A percentile compares a stretch with the other conserved stretches of the same genome.
Evolutionary conservation across 768 basidiomycete species (phyloP).

Genomic region (Lentinus tigrinus): DNA sequence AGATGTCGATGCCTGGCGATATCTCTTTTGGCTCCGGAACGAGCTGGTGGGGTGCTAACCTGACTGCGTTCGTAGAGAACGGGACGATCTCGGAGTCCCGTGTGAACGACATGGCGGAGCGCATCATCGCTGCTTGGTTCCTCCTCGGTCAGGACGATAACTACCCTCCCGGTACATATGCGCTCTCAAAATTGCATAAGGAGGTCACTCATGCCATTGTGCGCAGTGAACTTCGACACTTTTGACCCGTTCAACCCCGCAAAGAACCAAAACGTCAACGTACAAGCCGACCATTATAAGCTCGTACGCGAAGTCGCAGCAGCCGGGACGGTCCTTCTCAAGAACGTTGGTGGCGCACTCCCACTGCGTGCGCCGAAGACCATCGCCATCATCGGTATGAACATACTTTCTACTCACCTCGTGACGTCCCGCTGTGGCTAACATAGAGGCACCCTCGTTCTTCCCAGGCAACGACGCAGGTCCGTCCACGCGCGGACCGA

Average conservation of each 20-base stretch:
- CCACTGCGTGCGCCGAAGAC: slow-evolving; percentile 60
- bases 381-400: slow-evolving; percentile 59
- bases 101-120: slow-evolving; percentile 79
- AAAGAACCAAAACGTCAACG: slow-evolving; percentile 63
- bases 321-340: slow-evolving; percentile 72
- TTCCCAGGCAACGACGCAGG: slow-evolving; percentile 46
- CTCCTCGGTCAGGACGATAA: slow-evolving; percentile 60
- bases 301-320: slow-evolving; percentile 73
- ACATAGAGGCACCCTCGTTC: not conserved
- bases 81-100: slow-evolving; percentile 65
- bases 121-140: slow-evolving; percentile 75
- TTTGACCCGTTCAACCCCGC: slow-evolving; percentile 50
- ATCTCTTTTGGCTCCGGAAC: slow-evolving; percentile 48
- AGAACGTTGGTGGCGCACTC: slow-evolving; percentile 59
- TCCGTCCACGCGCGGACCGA: slow-evolving; percentile 44
- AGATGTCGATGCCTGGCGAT: slow-evolving; percentile 77
- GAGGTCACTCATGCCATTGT: not conserved
- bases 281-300: slow-evolving; percentile 65
- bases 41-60: slow-evolving; percentile 66
- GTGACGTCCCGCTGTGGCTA: slow-evolving; percentile 24
- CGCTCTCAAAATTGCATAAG: too few species aligned
- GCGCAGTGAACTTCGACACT: slow-evolving; percentile 67
- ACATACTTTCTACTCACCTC: too few species aligned
- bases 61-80: slow-evolving; percentile 68
- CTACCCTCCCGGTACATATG: slow-evolving; percentile 49